A percentile compares a stretch with the other conserved stretches of the same genome.
These are phyloP conservation scores for Ligustrum vulgare DNA, from an alignment of 257 asterid genomes.

Conservation along the genomic window DNA sequence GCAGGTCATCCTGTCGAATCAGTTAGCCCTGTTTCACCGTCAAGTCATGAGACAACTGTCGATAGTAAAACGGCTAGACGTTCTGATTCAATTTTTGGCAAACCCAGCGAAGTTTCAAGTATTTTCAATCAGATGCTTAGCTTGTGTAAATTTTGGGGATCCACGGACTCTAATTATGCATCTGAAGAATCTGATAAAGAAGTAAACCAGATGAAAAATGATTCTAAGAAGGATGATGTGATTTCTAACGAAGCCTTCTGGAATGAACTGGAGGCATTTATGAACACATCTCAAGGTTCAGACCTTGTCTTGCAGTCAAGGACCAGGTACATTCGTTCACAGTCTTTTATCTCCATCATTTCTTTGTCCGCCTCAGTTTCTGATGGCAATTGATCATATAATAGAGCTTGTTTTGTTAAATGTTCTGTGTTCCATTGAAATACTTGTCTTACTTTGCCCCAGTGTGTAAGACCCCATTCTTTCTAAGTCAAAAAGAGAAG, in stretches of 20 bases:
- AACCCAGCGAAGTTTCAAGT: slow-evolving; percentile 29
- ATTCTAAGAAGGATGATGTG: slow-evolving; percentile 28
- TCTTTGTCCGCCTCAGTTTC: neutral
- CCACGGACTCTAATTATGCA: slow-evolving; percentile 25
- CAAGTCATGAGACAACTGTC: slow-evolving; percentile 35
- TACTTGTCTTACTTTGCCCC: neutral
- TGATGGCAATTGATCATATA: neutral
- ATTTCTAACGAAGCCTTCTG: slow-evolving; percentile 64
- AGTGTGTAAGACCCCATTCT: neutral
- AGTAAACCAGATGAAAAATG: slow-evolving; percentile 23
- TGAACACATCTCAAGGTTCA: slow-evolving; percentile 49
- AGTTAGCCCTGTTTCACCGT: slow-evolving; percentile 35
- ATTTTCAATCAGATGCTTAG: slow-evolving; percentile 28
- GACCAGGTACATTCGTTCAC: slow-evolving; percentile 52
- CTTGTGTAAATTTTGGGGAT: slow-evolving; percentile 48
- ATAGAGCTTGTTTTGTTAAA: slow-evolving; percentile 4
- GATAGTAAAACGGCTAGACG: slow-evolving; percentile 21
- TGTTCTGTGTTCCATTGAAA: slow-evolving; percentile 6
- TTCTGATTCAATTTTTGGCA: slow-evolving; percentile 26
- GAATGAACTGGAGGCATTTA: slow-evolving; percentile 58
- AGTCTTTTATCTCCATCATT: slow-evolving; percentile 15
- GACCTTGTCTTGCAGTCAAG: slow-evolving; percentile 47
- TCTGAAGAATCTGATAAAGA: slow-evolving; percentile 29
- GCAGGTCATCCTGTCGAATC: slow-evolving; percentile 25
- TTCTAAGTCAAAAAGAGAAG: neutral